Conservation (phyloP, 1,284 basidiomycete species). For the Leccinum subspadiceum region DNA sequence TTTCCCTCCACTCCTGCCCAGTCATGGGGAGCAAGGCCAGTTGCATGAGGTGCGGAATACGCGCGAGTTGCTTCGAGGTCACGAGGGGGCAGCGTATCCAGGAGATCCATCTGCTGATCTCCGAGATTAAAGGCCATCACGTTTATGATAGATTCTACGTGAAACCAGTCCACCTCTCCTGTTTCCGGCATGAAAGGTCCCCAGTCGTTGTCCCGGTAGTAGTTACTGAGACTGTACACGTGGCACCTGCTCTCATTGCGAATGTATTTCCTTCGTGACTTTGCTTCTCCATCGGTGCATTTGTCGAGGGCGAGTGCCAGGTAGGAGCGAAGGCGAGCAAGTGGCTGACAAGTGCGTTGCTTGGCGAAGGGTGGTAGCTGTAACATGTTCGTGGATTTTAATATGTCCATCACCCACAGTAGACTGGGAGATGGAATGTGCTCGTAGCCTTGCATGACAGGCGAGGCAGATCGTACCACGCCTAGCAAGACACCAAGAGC, state of each 20-base stretch:
- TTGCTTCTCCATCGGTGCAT: slow-evolving; percentile 26
- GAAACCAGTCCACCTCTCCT: slow-evolving; percentile 55
- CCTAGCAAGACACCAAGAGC: slow-evolving; percentile 45
- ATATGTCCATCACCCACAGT: slow-evolving; percentile 40
- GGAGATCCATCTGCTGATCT: slow-evolving; percentile 42
- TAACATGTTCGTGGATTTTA: slow-evolving; percentile 39
- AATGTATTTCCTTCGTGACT: slow-evolving; percentile 31
- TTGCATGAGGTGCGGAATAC: slow-evolving; percentile 48
- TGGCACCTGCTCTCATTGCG: slow-evolving; percentile 51
- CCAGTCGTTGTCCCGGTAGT: slow-evolving; percentile 47
- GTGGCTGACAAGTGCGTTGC: slow-evolving; percentile 28
- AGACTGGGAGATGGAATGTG: slow-evolving; percentile 36
- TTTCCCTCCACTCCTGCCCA: slow-evolving; percentile 72
- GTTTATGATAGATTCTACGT: slow-evolving; percentile 55
- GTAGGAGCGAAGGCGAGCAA: slow-evolving; percentile 39
- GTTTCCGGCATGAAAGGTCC: slow-evolving; percentile 49
- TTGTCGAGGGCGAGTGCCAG: slow-evolving; percentile 42
- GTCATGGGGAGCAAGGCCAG: slow-evolving; percentile 39
- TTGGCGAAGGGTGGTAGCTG: slow-evolving; percentile 18
- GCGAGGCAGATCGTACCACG: slow-evolving; percentile 42
- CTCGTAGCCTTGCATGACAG: slow-evolving; percentile 26
- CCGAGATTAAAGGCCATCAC: slow-evolving; percentile 59
- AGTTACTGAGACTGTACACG: slow-evolving; percentile 65
- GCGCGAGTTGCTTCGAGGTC: slow-evolving; percentile 50
- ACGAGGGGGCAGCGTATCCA: slow-evolving; percentile 43